These are phyloP conservation scores for Spathaspora girioi DNA, from an alignment of 805 yeast species.

Conservation along the genomic window DNA sequence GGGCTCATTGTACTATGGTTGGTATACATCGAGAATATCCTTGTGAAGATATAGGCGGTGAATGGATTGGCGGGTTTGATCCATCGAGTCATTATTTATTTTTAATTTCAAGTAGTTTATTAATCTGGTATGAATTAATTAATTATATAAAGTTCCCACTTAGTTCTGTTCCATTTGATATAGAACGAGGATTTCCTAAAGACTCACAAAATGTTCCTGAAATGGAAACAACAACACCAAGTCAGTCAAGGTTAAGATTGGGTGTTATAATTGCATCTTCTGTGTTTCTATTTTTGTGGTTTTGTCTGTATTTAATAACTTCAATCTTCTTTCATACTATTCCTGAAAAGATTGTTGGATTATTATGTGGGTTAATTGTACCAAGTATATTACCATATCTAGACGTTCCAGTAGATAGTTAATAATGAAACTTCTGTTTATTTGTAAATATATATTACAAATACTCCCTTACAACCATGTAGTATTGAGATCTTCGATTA, in stretches of 20 bases:
- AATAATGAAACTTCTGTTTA: neutral
- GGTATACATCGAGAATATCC: slow-evolving; percentile 8
- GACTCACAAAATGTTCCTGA: neutral
- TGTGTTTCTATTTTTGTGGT: slow-evolving; percentile 30
- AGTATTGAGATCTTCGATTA: too few relatives aligned
- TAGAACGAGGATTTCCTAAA: neutral
- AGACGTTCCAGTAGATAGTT: neutral
- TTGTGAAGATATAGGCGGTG: slow-evolving; percentile 19
- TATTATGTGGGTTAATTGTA: slow-evolving; percentile 31
- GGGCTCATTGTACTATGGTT: slow-evolving; percentile 32
- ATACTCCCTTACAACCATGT: too few relatives aligned
- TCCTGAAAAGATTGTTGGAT: slow-evolving; percentile 43
- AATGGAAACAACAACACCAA: neutral
- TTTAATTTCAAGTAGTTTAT: slow-evolving; percentile 38
- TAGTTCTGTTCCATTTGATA: neutral
- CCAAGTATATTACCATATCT: slow-evolving; percentile 15
- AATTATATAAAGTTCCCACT: neutral
- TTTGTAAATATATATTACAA: too few relatives aligned
- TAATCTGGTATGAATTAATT: slow-evolving; percentile 17
- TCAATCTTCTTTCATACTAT: slow-evolving; percentile 48
- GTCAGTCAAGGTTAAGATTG: neutral
- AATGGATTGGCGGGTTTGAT: slow-evolving; percentile 51
- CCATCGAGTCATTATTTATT: slow-evolving; percentile 52
- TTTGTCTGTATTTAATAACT: slow-evolving; percentile 38
- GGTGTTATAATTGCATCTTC: slow-evolving; percentile 1